These are phyloP conservation scores for Aspergillus leporis DNA, from an alignment of 495 filamentous ascomycete genomes.

Conservation along the genomic window DNA sequence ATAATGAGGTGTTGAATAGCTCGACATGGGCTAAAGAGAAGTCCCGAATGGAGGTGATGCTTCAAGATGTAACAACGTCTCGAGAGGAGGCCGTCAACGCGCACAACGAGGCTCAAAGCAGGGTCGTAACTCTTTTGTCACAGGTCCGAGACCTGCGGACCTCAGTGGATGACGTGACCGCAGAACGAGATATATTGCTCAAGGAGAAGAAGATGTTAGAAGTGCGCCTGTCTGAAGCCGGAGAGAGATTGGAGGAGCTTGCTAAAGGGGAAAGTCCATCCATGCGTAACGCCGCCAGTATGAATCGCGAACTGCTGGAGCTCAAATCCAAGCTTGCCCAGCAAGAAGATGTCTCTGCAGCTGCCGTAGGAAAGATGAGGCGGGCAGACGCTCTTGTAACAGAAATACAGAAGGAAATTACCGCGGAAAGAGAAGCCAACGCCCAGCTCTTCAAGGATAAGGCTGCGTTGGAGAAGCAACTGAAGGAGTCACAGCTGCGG, in stretches of 20 bases:
- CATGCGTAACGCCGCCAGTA: slow-evolving; percentile 86
- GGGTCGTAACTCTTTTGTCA: slow-evolving; percentile 86
- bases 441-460: slow-evolving; percentile 90
- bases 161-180: slow-evolving; percentile 79
- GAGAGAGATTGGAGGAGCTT: slow-evolving; percentile 88
- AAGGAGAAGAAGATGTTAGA: slow-evolving; percentile 92
- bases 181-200: slow-evolving; percentile 79
- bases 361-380: slow-evolving; percentile 97
- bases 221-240: slow-evolving; percentile 81
- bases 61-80: slow-evolving; percentile 85
- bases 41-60: slow-evolving; percentile 81
- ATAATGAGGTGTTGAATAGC: slow-evolving; percentile 96
- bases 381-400: slow-evolving; percentile 83
- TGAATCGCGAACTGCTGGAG: slow-evolving; percentile 86
- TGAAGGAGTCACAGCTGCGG: slow-evolving; percentile 88
- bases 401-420: slow-evolving; percentile 94
- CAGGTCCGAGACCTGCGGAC: slow-evolving; percentile 85
- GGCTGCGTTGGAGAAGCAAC: slow-evolving; percentile 80
- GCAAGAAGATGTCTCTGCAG: slow-evolving; percentile 89
- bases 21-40: slow-evolving; percentile 99
- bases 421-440: slow-evolving; percentile 82
- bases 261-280: slow-evolving; percentile 84
- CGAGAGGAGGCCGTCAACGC: slow-evolving; percentile 90
- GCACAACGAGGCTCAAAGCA: slow-evolving; percentile 92
- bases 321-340: slow-evolving; percentile 88